Evolutionary conservation across 2,329 filamentous ascomycete species (phyloP).

Genomic region (Elsinoe arachidis): DNA sequence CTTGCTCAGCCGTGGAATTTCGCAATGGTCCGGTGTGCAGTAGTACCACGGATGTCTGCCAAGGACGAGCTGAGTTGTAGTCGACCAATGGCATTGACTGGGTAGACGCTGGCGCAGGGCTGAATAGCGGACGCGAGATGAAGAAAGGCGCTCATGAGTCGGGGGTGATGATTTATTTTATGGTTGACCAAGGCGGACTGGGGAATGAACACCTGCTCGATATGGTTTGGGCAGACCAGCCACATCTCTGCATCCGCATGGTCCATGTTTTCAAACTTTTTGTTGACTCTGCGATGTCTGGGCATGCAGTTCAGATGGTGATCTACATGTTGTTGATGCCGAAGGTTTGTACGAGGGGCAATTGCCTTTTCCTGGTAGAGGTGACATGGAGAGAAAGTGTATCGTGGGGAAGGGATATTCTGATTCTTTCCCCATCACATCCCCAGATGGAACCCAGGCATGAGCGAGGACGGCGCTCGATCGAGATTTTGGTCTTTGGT

Average conservation of each 20-base stretch:
- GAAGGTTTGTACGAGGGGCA: neutral
- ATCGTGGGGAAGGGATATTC: neutral
- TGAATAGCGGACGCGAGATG: neutral
- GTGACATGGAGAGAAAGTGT: neutral
- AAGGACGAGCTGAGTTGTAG: neutral
- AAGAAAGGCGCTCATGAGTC: neutral
- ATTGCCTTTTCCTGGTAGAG: neutral
- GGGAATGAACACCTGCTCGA: neutral
- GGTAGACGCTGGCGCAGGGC: neutral
- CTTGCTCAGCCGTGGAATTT: too few species aligned
- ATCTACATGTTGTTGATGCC: too few species aligned
- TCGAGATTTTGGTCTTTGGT: too few species aligned
- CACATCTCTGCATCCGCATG: too few species aligned
- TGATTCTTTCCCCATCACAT: too few species aligned
- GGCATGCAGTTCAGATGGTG: too few species aligned
- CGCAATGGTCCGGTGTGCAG: too few species aligned
- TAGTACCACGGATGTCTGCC: neutral
- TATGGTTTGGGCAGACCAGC: neutral
- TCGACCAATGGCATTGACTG: neutral
- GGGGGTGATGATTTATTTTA: neutral
- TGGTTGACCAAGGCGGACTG: neutral
- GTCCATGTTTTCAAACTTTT: too few species aligned
- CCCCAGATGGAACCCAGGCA: too few species aligned
- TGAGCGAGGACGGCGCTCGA: too few species aligned
- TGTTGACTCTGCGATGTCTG: too few species aligned